phyloP scores from a whole-genome alignment of 345 rosid genomes.

The Lepidium africanum region DNA sequence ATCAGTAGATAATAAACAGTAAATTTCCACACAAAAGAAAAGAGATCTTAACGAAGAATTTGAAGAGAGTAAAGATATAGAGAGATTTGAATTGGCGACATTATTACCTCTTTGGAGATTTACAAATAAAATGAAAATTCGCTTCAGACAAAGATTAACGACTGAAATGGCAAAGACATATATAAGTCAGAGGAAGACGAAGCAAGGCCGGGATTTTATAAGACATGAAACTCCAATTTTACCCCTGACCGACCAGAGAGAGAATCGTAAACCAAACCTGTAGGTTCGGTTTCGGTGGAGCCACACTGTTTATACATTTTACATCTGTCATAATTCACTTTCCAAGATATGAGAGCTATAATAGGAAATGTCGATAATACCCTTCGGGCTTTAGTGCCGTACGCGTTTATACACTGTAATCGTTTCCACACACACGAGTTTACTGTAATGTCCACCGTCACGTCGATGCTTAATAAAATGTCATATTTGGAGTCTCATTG shows the following conservation, averaged over 20 bases:
- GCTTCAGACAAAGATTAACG: neutral
- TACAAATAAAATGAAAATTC: neutral
- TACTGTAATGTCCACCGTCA: too few relatives aligned
- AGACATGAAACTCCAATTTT: neutral
- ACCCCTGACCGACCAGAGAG: constrained; percentile 17
- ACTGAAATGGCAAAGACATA: constrained; percentile 7
- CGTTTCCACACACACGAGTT: too few relatives aligned
- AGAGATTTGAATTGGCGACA: neutral
- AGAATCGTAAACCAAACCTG: neutral
- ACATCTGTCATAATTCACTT: neutral
- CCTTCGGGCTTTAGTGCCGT: neutral
- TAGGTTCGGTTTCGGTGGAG: constrained; percentile 12
- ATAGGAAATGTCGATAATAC: neutral
- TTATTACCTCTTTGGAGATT: constrained; percentile 3
- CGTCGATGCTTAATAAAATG: too few relatives aligned
- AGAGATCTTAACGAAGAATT: neutral
- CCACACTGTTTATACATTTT: neutral
- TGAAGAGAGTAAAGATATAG: neutral
- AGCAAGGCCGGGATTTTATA: neutral
- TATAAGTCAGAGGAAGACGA: neutral
- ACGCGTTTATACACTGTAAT: neutral
- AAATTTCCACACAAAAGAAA: neutral
- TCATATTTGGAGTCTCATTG: too few relatives aligned
- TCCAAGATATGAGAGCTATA: neutral
- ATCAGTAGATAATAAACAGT: neutral